Percentiles rank a stretch among this genome's conserved stretches.
Conservation (phyloP, 1,284 basidiomycete species). For the Cryptococcus wingfieldii region DNA sequence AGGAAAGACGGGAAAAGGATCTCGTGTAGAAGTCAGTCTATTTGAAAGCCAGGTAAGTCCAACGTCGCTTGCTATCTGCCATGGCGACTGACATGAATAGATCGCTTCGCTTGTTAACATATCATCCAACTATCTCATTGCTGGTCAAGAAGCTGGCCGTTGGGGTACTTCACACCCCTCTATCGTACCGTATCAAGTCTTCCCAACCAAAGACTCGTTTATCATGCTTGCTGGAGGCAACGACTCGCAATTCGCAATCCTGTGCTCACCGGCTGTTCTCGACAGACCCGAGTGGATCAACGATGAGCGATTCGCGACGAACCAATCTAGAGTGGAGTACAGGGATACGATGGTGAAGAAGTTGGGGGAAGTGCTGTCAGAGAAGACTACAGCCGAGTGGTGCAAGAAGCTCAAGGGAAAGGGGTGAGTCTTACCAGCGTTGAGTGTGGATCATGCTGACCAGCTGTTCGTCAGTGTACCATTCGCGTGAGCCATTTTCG, state of each 20-base stretch:
- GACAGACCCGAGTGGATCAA: slow-evolving; percentile 36
- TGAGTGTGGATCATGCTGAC: not conserved
- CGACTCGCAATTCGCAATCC: slow-evolving; percentile 65
- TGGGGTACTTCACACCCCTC: slow-evolving; percentile 87
- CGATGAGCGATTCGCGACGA: slow-evolving; percentile 62
- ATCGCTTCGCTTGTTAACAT: slow-evolving; percentile 90
- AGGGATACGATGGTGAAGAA: slow-evolving; percentile 67
- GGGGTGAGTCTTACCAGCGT: slow-evolving; percentile 56
- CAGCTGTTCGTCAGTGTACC: slow-evolving; percentile 56
- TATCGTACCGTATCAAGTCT: slow-evolving; percentile 87
- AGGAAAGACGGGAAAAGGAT: slow-evolving; percentile 76
- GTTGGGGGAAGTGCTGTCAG: slow-evolving; percentile 62
- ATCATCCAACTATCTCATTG: slow-evolving; percentile 86
- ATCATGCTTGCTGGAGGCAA: slow-evolving; percentile 93
- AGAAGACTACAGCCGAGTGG: slow-evolving; percentile 66
- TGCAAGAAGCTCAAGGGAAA: slow-evolving; percentile 65
- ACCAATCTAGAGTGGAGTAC: slow-evolving; percentile 71
- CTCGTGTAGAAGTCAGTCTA: slow-evolving; percentile 84
- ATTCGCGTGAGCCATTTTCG: slow-evolving; percentile 53
- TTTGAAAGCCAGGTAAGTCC: slow-evolving; percentile 72
- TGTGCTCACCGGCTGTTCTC: slow-evolving; percentile 41
- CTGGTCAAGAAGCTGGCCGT: slow-evolving; percentile 76
- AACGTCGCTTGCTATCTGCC: not conserved
- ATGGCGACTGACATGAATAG: slow-evolving; percentile 47
- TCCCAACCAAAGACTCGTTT: slow-evolving; percentile 81